Evolutionary conservation across 345 rosid species (phyloP).

Genomic region (Physaria fendleri): DNA sequence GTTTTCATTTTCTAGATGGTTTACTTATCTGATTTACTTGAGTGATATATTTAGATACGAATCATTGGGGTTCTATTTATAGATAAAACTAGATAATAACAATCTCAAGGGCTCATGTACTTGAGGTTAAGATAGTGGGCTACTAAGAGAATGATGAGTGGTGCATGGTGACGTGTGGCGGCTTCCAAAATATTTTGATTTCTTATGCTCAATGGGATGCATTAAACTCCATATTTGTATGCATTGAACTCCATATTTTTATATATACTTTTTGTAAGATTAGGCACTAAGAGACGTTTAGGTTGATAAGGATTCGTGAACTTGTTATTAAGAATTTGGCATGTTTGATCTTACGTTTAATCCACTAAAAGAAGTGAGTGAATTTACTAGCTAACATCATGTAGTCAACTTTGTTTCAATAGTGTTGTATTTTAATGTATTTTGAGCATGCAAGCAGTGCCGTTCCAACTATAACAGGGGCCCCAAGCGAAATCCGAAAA

Average conservation of each 20-base stretch:
- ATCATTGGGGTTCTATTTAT: slow-evolving; percentile 17
- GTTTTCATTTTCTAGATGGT: no score
- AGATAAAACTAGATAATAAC: slow-evolving; percentile 9
- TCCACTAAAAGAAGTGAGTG: slow-evolving; percentile 15
- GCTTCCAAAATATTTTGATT: no score
- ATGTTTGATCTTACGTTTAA: slow-evolving; percentile 18
- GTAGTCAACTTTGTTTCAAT: slow-evolving; percentile 8
- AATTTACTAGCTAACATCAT: not conserved
- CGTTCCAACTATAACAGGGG: no score
- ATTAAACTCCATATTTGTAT: slow-evolving; percentile 9
- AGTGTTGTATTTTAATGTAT: slow-evolving; percentile 15
- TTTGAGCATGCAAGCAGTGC: slow-evolving; percentile 6
- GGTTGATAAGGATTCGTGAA: slow-evolving; percentile 3
- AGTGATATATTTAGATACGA: not conserved
- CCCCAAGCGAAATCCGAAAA: no score
- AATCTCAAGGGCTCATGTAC: not conserved
- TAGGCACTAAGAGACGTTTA: slow-evolving; percentile 7
- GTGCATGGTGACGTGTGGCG: slow-evolving; percentile 25
- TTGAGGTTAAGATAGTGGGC: slow-evolving; percentile 5
- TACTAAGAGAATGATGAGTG: slow-evolving; percentile 17
- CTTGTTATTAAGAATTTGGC: slow-evolving; percentile 19
- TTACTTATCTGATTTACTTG: not conserved
- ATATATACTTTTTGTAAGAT: not conserved
- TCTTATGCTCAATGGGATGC: slow-evolving; percentile 3
- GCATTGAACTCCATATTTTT: no score